These are phyloP conservation scores for Podosphaera aphanis DNA, from an alignment of 2,329 filamentous ascomycete species.

Conservation along the genomic window DNA sequence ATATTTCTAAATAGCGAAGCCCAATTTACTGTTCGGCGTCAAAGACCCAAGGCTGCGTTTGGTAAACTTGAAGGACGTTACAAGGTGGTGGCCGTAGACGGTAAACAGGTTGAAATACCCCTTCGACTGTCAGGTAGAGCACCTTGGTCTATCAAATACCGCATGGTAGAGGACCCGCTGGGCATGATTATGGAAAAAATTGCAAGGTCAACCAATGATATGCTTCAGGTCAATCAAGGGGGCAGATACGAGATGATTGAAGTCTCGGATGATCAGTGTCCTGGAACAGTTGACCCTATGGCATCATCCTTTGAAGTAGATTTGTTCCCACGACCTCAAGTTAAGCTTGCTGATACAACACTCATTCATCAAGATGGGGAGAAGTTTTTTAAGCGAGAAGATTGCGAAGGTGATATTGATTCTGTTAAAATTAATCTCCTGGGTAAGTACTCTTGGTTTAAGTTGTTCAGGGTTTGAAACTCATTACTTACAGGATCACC, in stretches of 20 bases:
- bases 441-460: slow-evolving; percentile 28
- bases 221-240: slow-evolving; percentile 37
- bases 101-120: slow-evolving; percentile 49
- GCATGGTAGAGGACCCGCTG: slow-evolving; percentile 33
- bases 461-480: not conserved
- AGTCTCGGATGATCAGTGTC: slow-evolving; percentile 59
- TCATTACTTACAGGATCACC: slow-evolving; percentile 32
- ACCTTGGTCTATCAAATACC: slow-evolving; percentile 63
- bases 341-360: slow-evolving; percentile 41
- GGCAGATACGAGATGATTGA: slow-evolving; percentile 63
- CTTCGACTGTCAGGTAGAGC: slow-evolving; percentile 65
- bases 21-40: slow-evolving; percentile 67
- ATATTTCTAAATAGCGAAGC: slow-evolving; percentile 65
- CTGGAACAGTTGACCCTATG: slow-evolving; percentile 51
- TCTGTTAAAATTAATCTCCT: slow-evolving; percentile 58
- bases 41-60: slow-evolving; percentile 70
- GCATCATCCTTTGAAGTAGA: slow-evolving; percentile 57
- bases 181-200: slow-evolving; percentile 23
- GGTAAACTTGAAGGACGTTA: slow-evolving; percentile 65
- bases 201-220: slow-evolving; percentile 37
- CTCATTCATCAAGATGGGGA: slow-evolving; percentile 30
- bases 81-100: slow-evolving; percentile 52
- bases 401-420: slow-evolving; percentile 90
- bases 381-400: slow-evolving; percentile 48
- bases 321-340: slow-evolving; percentile 62